phyloP scores from a whole-genome alignment of 1,284 basidiomycete species.

The Austroboletus rostrupii region DNA sequence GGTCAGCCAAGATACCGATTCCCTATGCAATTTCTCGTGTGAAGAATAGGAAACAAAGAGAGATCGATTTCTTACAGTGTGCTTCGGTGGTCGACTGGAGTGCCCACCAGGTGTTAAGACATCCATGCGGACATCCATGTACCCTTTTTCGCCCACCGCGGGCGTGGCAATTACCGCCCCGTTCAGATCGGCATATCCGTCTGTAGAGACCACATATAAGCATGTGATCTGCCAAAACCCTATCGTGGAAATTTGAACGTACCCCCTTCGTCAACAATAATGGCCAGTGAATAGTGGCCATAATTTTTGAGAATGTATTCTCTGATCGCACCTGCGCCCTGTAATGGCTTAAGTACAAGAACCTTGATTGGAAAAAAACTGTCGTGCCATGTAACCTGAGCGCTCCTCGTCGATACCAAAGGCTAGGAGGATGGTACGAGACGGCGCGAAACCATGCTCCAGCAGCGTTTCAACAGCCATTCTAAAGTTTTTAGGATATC shows the following conservation, averaged over 20 bases:
- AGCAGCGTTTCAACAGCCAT: slow-evolving; percentile 52
- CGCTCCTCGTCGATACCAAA: slow-evolving; percentile 72
- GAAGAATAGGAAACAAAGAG: background rate
- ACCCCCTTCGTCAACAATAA: slow-evolving; percentile 55
- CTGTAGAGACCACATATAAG: slow-evolving; percentile 17
- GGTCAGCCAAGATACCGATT: slow-evolving; percentile 52
- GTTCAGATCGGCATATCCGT: slow-evolving; percentile 32
- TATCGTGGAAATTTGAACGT: background rate
- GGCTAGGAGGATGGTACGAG: slow-evolving; percentile 53
- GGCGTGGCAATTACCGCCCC: slow-evolving; percentile 46
- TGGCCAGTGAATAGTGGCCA: slow-evolving; percentile 49
- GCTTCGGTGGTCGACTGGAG: slow-evolving; percentile 56
- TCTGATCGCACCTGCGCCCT: slow-evolving; percentile 49
- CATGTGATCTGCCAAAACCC: background rate
- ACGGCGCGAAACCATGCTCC: slow-evolving; percentile 47
- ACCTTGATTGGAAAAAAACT: background rate
- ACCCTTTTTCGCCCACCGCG: slow-evolving; percentile 63
- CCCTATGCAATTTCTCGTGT: slow-evolving; percentile 28
- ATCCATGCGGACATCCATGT: slow-evolving; percentile 51
- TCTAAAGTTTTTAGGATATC: slow-evolving; percentile 25
- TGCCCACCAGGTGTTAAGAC: slow-evolving; percentile 64
- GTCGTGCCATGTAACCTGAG: slow-evolving; percentile 43
- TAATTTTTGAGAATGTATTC: slow-evolving; percentile 47
- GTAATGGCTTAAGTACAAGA: slow-evolving; percentile 10
- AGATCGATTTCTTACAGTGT: slow-evolving; percentile 39